Percentiles rank a stretch among this genome's conserved stretches.
phyloP scores from a whole-genome alignment of 306 rosid genomes.

The Comarum palustre region DNA sequence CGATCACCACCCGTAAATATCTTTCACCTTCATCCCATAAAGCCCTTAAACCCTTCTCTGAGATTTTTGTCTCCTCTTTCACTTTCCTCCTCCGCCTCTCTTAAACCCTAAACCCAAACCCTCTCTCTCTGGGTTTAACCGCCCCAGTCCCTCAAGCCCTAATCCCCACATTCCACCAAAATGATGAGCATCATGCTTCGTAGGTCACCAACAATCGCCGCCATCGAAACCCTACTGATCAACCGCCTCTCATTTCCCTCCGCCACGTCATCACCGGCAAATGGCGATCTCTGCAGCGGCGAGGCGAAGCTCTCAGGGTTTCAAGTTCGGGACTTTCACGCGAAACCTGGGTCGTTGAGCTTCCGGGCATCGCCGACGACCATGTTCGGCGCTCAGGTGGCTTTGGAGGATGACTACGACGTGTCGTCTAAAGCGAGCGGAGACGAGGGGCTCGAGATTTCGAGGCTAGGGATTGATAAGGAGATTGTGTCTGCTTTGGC shows the following conservation, averaged over 20 bases:
- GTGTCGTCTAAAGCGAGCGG: conserved; percentile 35
- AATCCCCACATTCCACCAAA: neutral
- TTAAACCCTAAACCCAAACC: conserved; percentile 27
- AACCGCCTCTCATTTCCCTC: conserved; percentile 22
- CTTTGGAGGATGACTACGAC: conserved; percentile 51
- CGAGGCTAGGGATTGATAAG: conserved; percentile 64
- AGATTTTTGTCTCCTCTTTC: neutral
- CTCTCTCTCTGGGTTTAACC: neutral
- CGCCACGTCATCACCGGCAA: conserved; percentile 1
- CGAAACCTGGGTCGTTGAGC: conserved; percentile 44
- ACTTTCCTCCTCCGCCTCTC: conserved; percentile 2
- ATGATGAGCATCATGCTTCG: conserved; percentile 48
- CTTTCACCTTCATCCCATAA: neutral
- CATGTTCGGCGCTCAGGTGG: conserved; percentile 42
- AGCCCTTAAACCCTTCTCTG: conserved; percentile 17
- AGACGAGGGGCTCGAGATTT: conserved; percentile 65
- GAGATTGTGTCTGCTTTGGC: conserved; percentile 84
- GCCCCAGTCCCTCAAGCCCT: conserved; percentile 13
- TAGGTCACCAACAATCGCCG: conserved; percentile 37
- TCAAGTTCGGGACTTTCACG: conserved; percentile 45
- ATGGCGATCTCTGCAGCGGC: neutral
- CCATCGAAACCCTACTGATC: conserved; percentile 30
- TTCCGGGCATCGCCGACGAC: conserved; percentile 46
- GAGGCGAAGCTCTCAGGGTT: conserved; percentile 29
- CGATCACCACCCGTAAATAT: conserved; percentile 15